Evolutionary conservation across 208 protist genomes (phyloP), one percentile per base, ranked within the genome.

Genomic region (Wallacemonas rigidus): DNA sequence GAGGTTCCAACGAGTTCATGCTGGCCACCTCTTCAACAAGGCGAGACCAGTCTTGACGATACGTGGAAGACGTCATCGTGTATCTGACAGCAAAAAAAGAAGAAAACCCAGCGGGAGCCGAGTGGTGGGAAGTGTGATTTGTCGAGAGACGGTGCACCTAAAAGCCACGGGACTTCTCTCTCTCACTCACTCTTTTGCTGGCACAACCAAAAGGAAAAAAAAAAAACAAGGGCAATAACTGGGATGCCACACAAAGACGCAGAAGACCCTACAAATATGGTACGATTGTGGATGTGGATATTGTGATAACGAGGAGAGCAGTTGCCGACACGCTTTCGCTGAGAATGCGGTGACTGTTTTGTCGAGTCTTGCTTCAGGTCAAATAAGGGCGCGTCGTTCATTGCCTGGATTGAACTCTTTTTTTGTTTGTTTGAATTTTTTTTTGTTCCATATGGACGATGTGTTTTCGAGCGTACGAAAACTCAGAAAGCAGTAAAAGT

Each of bases 11-110:
- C 68, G 61, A 82, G 47, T 85, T 74, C 76, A 90, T 90, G 43
- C 47, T 63, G 1, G 86, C 83, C 17, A 91, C 84, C 35, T 79
- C 80, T 39, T 90, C 85, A 15, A 90, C 85, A 1, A 90, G 51
- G n/a, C 55, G 48, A 47, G 44, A 17, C 82, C 85, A 90, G 17
- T 79, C 55, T n/a, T 82, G 68, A 17, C 68, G 77, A 35, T 43
- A 26, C 39, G 61, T 6, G 3, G 64, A 12, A 17, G 51, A 63
- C 36, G 50, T 44, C 9, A 38, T 67, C 70, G 50, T 74, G 35
- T 5, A 9, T 1, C 47, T 51, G 11, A 8, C 47, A 51, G 8
- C 14, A 69, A 69, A 39, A 50, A 69, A 54, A 53, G 36, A 44
- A 39, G 45, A 35, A 53, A 53, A 53, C 48, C 9, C 11, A n/a